These are phyloP conservation scores for Chaetothyriales sp. DNA, from an alignment of 2,329 filamentous ascomycete species.

Conservation along the genomic window DNA sequence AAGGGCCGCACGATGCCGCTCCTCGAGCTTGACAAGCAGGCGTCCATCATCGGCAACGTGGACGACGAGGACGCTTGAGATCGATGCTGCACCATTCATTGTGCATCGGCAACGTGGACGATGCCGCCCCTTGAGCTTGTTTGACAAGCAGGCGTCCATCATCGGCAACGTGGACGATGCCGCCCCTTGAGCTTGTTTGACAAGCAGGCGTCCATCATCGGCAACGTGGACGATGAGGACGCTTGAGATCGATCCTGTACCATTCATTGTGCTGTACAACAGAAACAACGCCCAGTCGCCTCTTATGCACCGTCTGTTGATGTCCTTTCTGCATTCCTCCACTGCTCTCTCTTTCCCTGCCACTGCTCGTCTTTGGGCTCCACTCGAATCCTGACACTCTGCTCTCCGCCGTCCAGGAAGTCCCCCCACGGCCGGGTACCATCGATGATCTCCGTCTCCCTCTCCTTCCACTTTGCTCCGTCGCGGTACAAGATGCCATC, in stretches of 20 bases:
- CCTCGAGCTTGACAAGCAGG: conserved; percentile 27
- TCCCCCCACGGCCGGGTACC: conserved; percentile 14
- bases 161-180: too few relatives aligned
- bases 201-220: conserved; percentile 27
- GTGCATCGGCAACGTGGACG: too few relatives aligned
- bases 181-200: conserved; percentile 28
- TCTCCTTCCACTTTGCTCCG: conserved; percentile 10
- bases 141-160: conserved; percentile 27
- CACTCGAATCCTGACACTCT: conserved; percentile 8
- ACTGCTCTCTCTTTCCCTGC: neutral
- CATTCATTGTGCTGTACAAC: neutral
- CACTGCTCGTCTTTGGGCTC: conserved; percentile 3
- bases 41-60: conserved; percentile 28
- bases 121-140: conserved; percentile 30
- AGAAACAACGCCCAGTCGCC: neutral
- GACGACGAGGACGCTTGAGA: conserved; percentile 2
- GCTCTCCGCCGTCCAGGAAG: conserved; percentile 11
- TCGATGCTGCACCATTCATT: neutral
- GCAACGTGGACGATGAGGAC: conserved; percentile 18
- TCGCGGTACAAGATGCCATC: neutral
- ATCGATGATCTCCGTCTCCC: conserved; percentile 13
- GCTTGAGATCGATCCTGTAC: neutral
- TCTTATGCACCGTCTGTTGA: neutral
- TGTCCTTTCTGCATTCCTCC: neutral
- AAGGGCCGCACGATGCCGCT: conserved; percentile 37